phyloP scores from a whole-genome alignment of 2,329 filamentous ascomycete species.

The Hypoxylon rubiginosum region DNA sequence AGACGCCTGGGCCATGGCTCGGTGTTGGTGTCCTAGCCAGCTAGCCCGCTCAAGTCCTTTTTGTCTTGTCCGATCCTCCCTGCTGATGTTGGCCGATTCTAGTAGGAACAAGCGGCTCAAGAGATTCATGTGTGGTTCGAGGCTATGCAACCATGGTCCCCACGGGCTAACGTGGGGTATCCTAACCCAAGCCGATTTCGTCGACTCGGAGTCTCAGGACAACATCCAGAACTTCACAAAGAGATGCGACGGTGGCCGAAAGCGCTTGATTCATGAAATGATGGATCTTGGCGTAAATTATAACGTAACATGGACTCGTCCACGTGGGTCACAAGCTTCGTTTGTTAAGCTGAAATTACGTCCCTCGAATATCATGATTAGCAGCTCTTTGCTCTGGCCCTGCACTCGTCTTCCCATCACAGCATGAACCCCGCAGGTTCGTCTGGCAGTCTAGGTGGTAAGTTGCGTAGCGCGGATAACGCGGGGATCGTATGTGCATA shows the following conservation, averaged over 20 bases:
- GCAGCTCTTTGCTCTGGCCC: constrained; percentile 2
- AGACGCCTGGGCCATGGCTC: constrained; percentile 19
- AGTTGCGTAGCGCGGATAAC: constrained; percentile 14
- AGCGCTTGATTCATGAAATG: constrained; percentile 35
- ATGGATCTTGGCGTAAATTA: constrained; percentile 25
- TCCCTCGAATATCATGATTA: constrained; percentile 10
- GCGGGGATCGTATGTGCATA: constrained; percentile 14
- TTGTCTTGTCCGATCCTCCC: constrained; percentile 18
- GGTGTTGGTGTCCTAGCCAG: constrained; percentile 15
- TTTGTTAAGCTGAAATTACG: constrained; percentile 20
- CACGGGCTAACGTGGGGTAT: constrained; percentile 34
- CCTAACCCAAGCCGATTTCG: constrained; percentile 22
- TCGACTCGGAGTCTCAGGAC: constrained; percentile 17
- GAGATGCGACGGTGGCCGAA: constrained; percentile 34
- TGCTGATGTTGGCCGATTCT: constrained; percentile 32
- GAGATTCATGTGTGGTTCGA: constrained; percentile 32
- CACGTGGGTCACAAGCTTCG: constrained; percentile 20
- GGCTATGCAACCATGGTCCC: constrained; percentile 15
- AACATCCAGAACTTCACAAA: constrained; percentile 9
- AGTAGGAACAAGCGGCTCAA: constrained; percentile 35
- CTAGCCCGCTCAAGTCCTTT: no score
- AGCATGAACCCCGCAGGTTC: constrained; percentile 20
- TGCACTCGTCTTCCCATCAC: constrained; percentile 14
- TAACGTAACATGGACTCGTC: constrained; percentile 34
- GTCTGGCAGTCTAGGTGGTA: constrained; percentile 3